Base-by-base conservation (phyloP, 1,284 basidiomycete genomes). In the Cryptococcus sp. region DNA sequence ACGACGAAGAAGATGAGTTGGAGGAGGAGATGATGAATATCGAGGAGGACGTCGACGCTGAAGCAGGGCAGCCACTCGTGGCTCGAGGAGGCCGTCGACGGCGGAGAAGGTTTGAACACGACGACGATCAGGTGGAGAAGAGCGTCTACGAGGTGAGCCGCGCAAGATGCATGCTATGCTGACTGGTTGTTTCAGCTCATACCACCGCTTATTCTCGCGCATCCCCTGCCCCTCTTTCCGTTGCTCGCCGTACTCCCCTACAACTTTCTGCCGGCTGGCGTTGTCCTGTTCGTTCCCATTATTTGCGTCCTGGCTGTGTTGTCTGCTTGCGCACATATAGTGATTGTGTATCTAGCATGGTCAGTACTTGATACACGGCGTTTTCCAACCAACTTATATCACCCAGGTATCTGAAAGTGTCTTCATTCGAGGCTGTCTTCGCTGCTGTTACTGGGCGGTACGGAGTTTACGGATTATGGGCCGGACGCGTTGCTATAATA, bases 321-420 rank as follows among this genome's bases (percentile, higher is more conserved):
- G 8, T 74, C 73, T 3, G 67, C 70, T 8, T 78, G 76, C 46
- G 76, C 77, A 0, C 76, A 78, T 47, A 75, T 79, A 22, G 78
- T 79, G 41, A 75, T 77, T 22, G 75, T 78, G 46, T 78, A 79
- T 57, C 70, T 79, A 1, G 65, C 75, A 1, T 76, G 76, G 77
- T 70, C 38, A 49, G 69, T 63, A 13, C 1, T 29, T 25, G 22
- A 49, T 16, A 7, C 49, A 25, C 22, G 20, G 46, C 15, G 20
- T 45, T 20, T 15, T 26, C 55, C 46, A 29, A 46, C 39, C n/a
- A 16, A 13, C 29, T 34, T 4, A 34, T 34, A 10, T 34, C 29
- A 34, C 23, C 15, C 55, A 73, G 74, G 65, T 79, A 79, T 61
- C 72, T 79, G 46, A 78, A 78, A 50, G 77, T 77, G 1, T 60